A percentile compares a stretch with the other conserved stretches of the same genome.
Conservation (phyloP, 257 asterid genomes). For the Solanum arcanum region DNA sequence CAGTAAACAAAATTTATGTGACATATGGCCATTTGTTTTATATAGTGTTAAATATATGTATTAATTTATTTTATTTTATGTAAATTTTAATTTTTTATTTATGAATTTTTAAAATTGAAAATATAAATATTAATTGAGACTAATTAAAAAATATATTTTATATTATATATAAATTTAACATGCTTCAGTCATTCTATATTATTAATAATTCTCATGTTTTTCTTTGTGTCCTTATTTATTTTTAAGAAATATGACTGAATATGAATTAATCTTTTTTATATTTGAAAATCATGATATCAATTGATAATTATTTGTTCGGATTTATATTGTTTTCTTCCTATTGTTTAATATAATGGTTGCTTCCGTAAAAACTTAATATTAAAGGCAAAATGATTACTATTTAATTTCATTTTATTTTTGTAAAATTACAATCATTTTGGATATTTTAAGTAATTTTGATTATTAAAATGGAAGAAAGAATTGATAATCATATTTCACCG, state of each 20-base stretch:
- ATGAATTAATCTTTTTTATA: background rate
- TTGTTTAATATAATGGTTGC: background rate
- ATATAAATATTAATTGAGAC: background rate
- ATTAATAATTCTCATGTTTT: background rate
- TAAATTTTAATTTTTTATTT: too few species aligned
- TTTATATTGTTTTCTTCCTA: background rate
- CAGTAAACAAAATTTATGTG: too few species aligned
- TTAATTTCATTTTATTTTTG: background rate
- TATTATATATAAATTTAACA: background rate
- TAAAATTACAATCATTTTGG: background rate
- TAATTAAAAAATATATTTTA: background rate
- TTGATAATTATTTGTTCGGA: background rate
- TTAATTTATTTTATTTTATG: background rate
- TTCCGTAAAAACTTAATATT: background rate
- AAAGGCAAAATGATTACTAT: background rate
- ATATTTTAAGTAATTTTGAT: background rate
- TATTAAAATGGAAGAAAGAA: background rate
- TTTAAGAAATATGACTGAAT: background rate
- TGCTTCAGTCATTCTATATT: background rate
- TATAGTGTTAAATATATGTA: background rate
- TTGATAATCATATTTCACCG: background rate
- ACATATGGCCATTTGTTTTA: too few species aligned
- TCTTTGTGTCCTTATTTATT: background rate
- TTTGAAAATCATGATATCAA: background rate
- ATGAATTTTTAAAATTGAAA: fast-evolving